Conservation (phyloP, 495 filamentous ascomycete species). For the Paragyromitra xinjiangensis region DNA sequence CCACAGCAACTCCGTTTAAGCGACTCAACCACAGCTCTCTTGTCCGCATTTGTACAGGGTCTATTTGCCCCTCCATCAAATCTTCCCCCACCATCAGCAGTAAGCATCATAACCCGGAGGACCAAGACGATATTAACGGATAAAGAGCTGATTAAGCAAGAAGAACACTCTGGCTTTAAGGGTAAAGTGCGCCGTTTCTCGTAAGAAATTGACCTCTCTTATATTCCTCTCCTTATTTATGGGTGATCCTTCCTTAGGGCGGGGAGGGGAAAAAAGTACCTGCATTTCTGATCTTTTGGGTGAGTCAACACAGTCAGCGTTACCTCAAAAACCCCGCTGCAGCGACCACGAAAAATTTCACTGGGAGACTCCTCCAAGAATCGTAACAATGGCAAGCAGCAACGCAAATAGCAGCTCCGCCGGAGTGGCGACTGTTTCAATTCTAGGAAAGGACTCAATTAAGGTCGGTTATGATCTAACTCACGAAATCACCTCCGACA, state of each 20-base stretch:
- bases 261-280: constrained; percentile 21
- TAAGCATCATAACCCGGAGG: constrained; percentile 2
- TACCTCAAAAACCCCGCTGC: constrained; percentile 31
- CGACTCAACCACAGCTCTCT: constrained; percentile 20
- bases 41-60: constrained; percentile 27
- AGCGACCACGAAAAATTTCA: constrained; percentile 24
- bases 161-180: constrained; percentile 42
- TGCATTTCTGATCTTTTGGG: constrained; percentile 37
- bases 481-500: constrained; percentile 79
- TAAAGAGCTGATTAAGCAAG: constrained; percentile 20
- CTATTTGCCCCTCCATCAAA: constrained; percentile 41
- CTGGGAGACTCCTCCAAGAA: neutral
- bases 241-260: neutral
- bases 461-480: constrained; percentile 91
- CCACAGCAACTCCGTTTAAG: constrained; percentile 24
- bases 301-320: constrained; percentile 42
- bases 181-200: constrained; percentile 23
- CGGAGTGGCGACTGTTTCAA: constrained; percentile 51
- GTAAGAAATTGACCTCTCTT: constrained; percentile 22
- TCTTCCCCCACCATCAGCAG: neutral
- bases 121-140: constrained; percentile 15
- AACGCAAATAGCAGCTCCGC: constrained; percentile 13
- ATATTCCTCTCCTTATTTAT: neutral
- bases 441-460: constrained; percentile 71
- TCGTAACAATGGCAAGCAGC: constrained; percentile 40